Base-by-base conservation (phyloP, 768 basidiomycete genomes). In the Leccinum imitatum region DNA sequence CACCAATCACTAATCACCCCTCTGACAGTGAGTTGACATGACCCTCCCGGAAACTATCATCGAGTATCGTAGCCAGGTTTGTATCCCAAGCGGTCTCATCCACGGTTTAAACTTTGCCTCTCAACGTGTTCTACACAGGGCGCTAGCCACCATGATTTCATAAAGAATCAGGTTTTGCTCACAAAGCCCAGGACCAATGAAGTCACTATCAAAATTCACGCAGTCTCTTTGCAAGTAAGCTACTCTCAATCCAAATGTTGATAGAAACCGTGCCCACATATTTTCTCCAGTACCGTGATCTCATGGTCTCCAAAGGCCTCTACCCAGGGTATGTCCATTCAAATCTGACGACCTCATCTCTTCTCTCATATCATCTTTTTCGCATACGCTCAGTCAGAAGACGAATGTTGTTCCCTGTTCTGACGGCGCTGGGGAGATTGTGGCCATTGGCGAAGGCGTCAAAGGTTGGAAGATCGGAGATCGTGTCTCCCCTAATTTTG, bases 381-480 rank as follows among this genome's bases (percentile, higher is more conserved):
- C 3, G 10, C 39, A 55, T n/a, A 46, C 10, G 54, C 19, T 59
- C 62, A 70, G 69, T 33, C 53, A 60, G 47, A 73, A 71, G 60
- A 50, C 57, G 30, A 63, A 75, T 25, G 59, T 70, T 35, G 63
- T 77, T 37, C 74, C 73, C 7, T 68, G 69, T 25, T 79, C 85
- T 1, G 84, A 87, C 64, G 78, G 80, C 71, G 82, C 85, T 17
- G 85, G 86, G 13, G 84, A 85, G 64, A 73, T 87, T 52, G 69
- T 85, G 33, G 76, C 80, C 1, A 66, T 84, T 11, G 75, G 78
- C 7, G 66, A 65, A 30, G 73, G 72, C 3, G 75, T 76, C 50
- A 80, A 71, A 30, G 73, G 68, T 5, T 86, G 83, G 84, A 79
- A 78, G 64, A 65, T 71, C 5, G 83, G 85, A n/a, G 84, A 85